phyloP scores from a whole-genome alignment of 1,139 yeast species.

The Lodderomyces margitis region DNA sequence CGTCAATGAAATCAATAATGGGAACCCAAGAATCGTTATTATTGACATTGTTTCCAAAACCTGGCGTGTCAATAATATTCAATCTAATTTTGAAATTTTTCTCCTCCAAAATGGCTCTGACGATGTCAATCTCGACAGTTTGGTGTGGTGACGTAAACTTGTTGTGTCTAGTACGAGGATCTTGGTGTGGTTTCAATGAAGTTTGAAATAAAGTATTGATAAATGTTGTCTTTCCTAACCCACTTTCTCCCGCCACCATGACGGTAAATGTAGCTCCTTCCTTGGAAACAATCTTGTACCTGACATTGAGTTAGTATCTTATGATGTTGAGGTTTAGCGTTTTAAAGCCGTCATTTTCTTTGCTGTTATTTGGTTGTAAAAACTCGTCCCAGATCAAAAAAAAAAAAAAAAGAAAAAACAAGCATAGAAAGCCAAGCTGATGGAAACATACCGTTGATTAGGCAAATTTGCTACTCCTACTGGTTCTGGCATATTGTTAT shows the following conservation, averaged over 20 bases:
- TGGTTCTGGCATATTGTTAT: conserved; percentile 44
- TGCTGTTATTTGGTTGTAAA: neutral
- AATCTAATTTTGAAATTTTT: conserved; percentile 82
- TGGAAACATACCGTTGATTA: conserved; percentile 70
- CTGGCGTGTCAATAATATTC: conserved; percentile 94
- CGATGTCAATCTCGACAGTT: conserved; percentile 88
- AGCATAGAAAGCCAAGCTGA: neutral
- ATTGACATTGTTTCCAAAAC: conserved; percentile 95
- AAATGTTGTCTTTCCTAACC: conserved; percentile 91
- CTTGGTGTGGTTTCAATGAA: conserved; percentile 60
- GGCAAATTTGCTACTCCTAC: conserved; percentile 91
- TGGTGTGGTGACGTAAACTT: conserved; percentile 64
- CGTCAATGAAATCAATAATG: conserved; percentile 89
- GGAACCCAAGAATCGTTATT: conserved; percentile 94
- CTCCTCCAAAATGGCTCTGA: conserved; percentile 90
- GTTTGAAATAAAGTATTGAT: conserved; percentile 88
- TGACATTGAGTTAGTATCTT: conserved; percentile 17
- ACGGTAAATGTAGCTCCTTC: conserved; percentile 87
- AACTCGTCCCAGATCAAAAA: neutral
- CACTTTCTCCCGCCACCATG: conserved; percentile 96
- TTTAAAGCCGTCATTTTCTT: neutral
- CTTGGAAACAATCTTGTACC: conserved; percentile 85
- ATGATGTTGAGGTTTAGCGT: neutral
- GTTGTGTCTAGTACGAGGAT: conserved; percentile 65
- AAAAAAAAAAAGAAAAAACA: neutral